These are phyloP conservation scores for Tagetes erecta DNA, from an alignment of 129 eudicot species.

Conservation along the genomic window DNA sequence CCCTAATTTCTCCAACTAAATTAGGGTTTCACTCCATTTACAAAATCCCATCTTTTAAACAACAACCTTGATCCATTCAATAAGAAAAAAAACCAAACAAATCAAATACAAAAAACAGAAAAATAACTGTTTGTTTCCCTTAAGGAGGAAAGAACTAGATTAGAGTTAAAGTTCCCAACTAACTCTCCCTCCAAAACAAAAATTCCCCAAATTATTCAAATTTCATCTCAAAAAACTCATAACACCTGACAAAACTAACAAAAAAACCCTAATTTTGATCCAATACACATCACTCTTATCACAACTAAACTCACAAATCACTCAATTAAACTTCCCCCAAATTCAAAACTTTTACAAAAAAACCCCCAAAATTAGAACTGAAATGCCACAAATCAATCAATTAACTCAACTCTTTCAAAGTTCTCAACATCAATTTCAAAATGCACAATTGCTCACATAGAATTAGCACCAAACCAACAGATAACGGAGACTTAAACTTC, in stretches of 20 bases:
- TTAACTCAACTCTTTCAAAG: conserved; percentile 21
- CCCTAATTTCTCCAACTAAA: conserved; percentile 38
- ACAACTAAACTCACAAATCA: conserved; percentile 44
- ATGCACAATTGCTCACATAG: conserved; percentile 38
- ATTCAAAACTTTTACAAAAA: conserved; percentile 17
- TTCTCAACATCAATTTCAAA: conserved; percentile 42
- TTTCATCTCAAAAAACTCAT: conserved; percentile 20
- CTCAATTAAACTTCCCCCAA: conserved; percentile 12
- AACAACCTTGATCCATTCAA: conserved; percentile 35
- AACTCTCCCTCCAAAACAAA: conserved; percentile 84
- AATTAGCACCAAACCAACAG: conserved; percentile 31
- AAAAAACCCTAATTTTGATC: conserved; percentile 28
- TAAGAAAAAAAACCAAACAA: conserved; percentile 36
- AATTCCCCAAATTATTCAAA: conserved; percentile 39
- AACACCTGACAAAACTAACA: conserved; percentile 22
- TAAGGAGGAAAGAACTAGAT: conserved; percentile 30
- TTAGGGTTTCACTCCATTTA: conserved; percentile 60
- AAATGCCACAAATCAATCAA: conserved; percentile 33
- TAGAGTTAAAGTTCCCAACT: conserved; percentile 54
- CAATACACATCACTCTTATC: conserved; percentile 31
- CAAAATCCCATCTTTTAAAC: conserved; percentile 47
- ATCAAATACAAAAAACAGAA: conserved; percentile 35
- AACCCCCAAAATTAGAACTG: conserved; percentile 27
- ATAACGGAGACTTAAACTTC: conserved; percentile 37
- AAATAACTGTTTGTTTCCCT: background rate